phyloP scores from a whole-genome alignment of 2,329 filamentous ascomycete genomes.

The Arthrobotrys musiformis region DNA sequence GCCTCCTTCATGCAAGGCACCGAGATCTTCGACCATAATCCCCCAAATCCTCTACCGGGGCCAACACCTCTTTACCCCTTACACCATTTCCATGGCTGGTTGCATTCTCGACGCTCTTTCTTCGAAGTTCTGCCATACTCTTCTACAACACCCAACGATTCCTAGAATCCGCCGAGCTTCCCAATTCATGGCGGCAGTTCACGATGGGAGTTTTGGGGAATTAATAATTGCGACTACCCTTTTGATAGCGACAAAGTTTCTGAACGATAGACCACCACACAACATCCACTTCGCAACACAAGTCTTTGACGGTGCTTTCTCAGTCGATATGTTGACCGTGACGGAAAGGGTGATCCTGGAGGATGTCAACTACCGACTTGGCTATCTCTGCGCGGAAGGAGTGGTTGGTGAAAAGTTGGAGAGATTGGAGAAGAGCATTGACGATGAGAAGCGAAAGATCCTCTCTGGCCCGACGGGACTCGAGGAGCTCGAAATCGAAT shows the following conservation, averaged over 20 bases:
- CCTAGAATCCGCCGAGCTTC: conserved; percentile 33
- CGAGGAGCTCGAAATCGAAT: conserved; percentile 42
- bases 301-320: conserved; percentile 40
- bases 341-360: conserved; percentile 37
- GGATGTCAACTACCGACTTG: conserved; percentile 49
- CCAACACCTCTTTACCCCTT: conserved; percentile 49
- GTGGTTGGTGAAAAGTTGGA: conserved; percentile 45
- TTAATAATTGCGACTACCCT: conserved; percentile 40
- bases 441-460: conserved; percentile 26
- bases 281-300: conserved; percentile 52
- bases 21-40: conserved; percentile 24
- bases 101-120: conserved; percentile 53
- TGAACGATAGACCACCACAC: conserved; percentile 50
- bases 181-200: neutral
- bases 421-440: conserved; percentile 28
- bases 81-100: conserved; percentile 50
- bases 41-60: conserved; percentile 43
- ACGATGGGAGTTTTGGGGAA: conserved; percentile 43
- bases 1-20: conserved; percentile 43
- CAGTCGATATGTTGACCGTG: conserved; percentile 43
- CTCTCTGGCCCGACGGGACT: conserved; percentile 11
- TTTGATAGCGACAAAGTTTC: conserved; percentile 47
- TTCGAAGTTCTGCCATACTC: conserved; percentile 52
- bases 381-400: conserved; percentile 47
- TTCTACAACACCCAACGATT: conserved; percentile 44